These are phyloP conservation scores for Stygiomarasmius scandens DNA, from an alignment of 1,284 basidiomycete species.

Conservation along the genomic window DNA sequence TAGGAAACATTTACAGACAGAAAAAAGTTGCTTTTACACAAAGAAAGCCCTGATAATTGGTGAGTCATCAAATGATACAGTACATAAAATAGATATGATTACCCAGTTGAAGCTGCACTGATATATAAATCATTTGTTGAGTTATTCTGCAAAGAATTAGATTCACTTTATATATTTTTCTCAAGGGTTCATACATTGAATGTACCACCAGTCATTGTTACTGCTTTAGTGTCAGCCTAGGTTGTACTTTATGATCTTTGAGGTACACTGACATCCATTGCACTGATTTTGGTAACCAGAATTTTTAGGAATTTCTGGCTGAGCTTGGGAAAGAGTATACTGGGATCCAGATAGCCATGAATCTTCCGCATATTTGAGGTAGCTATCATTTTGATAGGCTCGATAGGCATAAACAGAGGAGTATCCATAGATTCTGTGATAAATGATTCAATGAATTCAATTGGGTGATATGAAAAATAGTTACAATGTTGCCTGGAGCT, in stretches of 20 bases:
- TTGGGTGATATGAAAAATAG: not conserved
- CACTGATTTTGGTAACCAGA: not conserved
- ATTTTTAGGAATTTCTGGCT: not conserved
- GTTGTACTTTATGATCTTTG: too few relatives aligned
- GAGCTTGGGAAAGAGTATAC: constrained; percentile 1
- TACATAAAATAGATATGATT: too few relatives aligned
- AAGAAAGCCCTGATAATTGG: constrained; percentile 5
- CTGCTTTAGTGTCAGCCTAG: too few relatives aligned
- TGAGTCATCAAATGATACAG: too few relatives aligned
- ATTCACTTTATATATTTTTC: not conserved
- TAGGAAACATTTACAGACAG: not conserved
- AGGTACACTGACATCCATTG: constrained; percentile 1
- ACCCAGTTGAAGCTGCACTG: constrained; percentile 3
- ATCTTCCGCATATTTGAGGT: constrained; percentile 1
- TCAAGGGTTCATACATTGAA: not conserved
- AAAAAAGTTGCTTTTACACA: not conserved
- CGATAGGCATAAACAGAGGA: constrained; percentile 8
- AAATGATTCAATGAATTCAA: not conserved
- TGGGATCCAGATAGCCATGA: not conserved
- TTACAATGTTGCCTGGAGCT: too few relatives aligned
- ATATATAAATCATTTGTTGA: not conserved
- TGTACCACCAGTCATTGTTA: not conserved
- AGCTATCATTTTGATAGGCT: not conserved
- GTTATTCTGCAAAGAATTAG: not conserved
- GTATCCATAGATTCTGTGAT: constrained; percentile 3